These are phyloP conservation scores for Diutina catenulata DNA, from an alignment of 1,139 yeast species.

Conservation along the genomic window DNA sequence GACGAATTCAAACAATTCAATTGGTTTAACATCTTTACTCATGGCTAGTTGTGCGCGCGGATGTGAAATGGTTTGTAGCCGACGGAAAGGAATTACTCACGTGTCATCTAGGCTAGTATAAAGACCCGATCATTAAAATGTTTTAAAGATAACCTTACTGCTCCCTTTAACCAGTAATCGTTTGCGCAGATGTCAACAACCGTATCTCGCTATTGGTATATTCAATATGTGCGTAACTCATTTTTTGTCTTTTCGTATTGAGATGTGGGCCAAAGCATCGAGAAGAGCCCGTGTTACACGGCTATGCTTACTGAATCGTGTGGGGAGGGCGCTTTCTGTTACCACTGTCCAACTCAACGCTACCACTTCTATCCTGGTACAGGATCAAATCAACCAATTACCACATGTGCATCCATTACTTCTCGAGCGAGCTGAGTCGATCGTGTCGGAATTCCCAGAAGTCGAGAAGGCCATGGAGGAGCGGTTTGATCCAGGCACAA, in stretches of 20 bases:
- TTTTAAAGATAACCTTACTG: background rate
- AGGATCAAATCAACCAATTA: background rate
- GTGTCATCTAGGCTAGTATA: background rate
- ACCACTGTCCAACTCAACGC: too few species aligned
- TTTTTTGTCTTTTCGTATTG: too few species aligned
- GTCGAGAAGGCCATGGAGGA: slow-evolving; percentile 39
- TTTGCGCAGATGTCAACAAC: slow-evolving; percentile 6
- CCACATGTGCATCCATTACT: slow-evolving; percentile 45
- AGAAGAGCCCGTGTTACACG: too few species aligned
- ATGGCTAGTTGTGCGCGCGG: too few species aligned
- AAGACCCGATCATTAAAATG: background rate
- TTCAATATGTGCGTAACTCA: too few species aligned
- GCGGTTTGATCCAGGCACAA: slow-evolving; percentile 41
- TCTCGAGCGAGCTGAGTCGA: slow-evolving; percentile 45
- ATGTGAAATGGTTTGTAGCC: too few species aligned
- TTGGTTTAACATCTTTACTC: slow-evolving; percentile 12
- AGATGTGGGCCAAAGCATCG: too few species aligned
- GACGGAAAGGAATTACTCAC: background rate
- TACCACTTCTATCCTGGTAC: slow-evolving; percentile 2
- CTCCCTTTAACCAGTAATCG: slow-evolving; percentile 5
- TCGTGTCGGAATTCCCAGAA: slow-evolving; percentile 36
- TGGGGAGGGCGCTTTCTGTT: too few species aligned
- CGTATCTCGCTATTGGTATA: too few species aligned
- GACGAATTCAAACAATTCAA: slow-evolving; percentile 17
- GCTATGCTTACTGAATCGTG: too few species aligned